phyloP scores from a whole-genome alignment of 2,329 filamentous ascomycete genomes.

The Madurella mycetomatis region DNA sequence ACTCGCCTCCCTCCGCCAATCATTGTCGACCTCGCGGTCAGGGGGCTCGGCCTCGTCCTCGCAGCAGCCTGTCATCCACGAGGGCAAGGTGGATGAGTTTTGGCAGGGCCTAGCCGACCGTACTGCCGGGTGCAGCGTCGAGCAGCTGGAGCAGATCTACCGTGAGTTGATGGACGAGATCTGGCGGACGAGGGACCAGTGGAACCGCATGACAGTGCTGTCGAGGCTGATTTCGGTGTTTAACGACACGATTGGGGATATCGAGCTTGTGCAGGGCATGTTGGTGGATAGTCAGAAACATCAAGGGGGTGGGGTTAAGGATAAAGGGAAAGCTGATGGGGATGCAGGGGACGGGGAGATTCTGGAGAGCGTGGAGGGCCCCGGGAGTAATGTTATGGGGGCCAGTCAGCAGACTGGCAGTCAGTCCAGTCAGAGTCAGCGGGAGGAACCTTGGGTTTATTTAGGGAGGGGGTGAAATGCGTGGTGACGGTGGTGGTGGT shows the following conservation, averaged over 20 bases:
- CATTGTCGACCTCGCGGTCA: conserved; percentile 29
- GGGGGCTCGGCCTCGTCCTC: conserved; percentile 36
- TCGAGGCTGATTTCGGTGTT: conserved; percentile 60
- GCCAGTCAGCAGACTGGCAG: background rate
- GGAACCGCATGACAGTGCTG: conserved; percentile 72
- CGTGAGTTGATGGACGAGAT: conserved; percentile 85
- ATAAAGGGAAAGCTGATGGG: conserved; percentile 1
- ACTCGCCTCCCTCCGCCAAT: conserved; percentile 26
- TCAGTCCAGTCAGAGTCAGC: conserved; percentile 1
- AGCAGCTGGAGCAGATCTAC: conserved; percentile 93
- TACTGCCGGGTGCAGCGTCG: conserved; percentile 77
- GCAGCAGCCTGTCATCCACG: conserved; percentile 43
- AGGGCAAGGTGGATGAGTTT: conserved; percentile 51
- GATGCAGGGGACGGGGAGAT: conserved; percentile 3
- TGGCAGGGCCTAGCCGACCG: conserved; percentile 59
- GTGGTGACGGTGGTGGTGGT: too few species aligned
- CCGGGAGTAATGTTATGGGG: background rate
- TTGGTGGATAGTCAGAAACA: conserved; percentile 20
- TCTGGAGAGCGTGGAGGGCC: conserved; percentile 14
- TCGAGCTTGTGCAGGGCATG: conserved; percentile 27
- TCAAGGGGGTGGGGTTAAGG: background rate
- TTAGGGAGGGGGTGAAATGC: conserved; percentile 1
- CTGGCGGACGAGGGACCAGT: conserved; percentile 74
- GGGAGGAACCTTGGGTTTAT: conserved; percentile 18
- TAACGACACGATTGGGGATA: conserved; percentile 53